Conservation (phyloP, 805 yeast species). For the Clavispora fructus region DNA sequence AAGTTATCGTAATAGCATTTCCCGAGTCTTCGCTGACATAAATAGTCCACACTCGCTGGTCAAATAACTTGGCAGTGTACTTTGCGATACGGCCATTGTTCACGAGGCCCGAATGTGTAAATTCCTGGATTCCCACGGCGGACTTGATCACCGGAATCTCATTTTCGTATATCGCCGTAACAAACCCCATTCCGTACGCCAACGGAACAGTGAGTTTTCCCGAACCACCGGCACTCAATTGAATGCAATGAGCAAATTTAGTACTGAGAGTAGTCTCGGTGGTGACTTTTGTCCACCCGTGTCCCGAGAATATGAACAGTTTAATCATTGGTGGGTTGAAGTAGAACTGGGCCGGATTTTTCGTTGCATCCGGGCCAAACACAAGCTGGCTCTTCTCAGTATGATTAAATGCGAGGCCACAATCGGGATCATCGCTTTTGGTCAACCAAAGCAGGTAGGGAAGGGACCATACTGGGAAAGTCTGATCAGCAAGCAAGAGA, state of each 20-base stretch:
- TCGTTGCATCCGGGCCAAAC: conserved; percentile 58
- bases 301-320: conserved; percentile 46
- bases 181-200: conserved; percentile 80
- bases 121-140: conserved; percentile 56
- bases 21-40: conserved; percentile 45
- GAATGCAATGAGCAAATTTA: conserved; percentile 29
- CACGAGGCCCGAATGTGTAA: conserved; percentile 27
- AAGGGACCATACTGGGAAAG: conserved; percentile 72
- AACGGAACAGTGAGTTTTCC: conserved; percentile 52
- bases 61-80: conserved; percentile 49
- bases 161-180: conserved; percentile 48
- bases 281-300: conserved; percentile 17
- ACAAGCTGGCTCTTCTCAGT: conserved; percentile 56
- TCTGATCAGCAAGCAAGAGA: conserved; percentile 60
- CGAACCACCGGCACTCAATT: conserved; percentile 9
- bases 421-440: conserved; percentile 38
- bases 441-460: conserved; percentile 75
- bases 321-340: conserved; percentile 65
- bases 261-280: conserved; percentile 21
- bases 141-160: conserved; percentile 40
- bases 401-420: conserved; percentile 68
- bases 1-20: conserved; percentile 23
- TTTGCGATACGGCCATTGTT: conserved; percentile 40
- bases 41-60: conserved; percentile 60
- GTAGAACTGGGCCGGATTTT: conserved; percentile 52